Evolutionary conservation across 2,329 filamentous ascomycete genomes (phyloP), one percentile per base, ranked within the genome.

Genomic region (Macroventuria anomochaeta): DNA sequence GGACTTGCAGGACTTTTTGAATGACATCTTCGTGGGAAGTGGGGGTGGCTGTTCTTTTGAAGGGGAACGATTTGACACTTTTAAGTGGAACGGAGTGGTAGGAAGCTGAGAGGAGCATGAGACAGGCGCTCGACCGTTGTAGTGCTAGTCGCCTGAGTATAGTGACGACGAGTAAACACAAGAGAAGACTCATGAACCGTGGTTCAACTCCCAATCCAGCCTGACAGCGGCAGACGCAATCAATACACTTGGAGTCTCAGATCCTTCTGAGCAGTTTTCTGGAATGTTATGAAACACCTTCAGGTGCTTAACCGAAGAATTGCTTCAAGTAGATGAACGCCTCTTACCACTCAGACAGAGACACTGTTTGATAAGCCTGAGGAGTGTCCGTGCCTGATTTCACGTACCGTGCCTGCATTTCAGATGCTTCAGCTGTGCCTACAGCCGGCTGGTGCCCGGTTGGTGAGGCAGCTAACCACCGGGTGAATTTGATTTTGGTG

Each of bases 1-100:
- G 32, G 72, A 79, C 55, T 66, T 75, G 18, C 74, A 76, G 20
- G 72, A 75, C 13, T 65, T 78, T 12, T 25, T 75, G 25, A 48
- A 49, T 8, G 74, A 76, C 52, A 21, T 76, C 5, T 70, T 71
- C 46, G 63, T 63, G 13, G 59, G 8, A 76, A 77, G 54, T 77
- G 73, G 75, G 74, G 72, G 5, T 75, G 58, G 59, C 33, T 46
- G 6, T 46, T 52, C n/a, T 52, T 41, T 10, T 61, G 32, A 59
- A 42, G 52, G 11, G 18, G 18, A 7, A 2, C 3, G 3, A 20
- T 2, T 36, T 12, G 18, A 36, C 11, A 12, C 15, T 6, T 13
- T 8, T 7, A n/a, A n/a, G n/a, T n/a, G n/a, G n/a, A n/a, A n/a
- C n/a, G n/a, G n/a, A n/a, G n/a, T n/a, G n/a, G n/a, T n/a, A n/a